Evolutionary conservation across 345 rosid genomes (phyloP).

Genomic region (Adansonia digitata): DNA sequence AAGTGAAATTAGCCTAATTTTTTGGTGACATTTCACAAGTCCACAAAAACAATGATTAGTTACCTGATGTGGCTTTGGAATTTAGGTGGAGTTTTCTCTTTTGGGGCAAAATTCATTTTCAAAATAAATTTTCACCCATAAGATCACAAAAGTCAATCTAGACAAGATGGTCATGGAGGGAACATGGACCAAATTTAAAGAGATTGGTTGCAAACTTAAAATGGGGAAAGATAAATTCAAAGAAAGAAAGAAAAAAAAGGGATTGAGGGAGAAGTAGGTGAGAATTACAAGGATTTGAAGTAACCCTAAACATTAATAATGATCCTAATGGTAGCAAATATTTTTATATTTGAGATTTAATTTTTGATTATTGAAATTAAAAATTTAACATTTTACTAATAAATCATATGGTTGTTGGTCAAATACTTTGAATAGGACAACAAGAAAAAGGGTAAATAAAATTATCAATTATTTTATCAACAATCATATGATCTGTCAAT

Average conservation of each 20-base stretch:
- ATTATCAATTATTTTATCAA: too few relatives aligned
- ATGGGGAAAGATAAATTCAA: neutral
- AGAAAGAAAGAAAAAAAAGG: too few relatives aligned
- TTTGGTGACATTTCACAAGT: slow-evolving; percentile 16
- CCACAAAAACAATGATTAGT: slow-evolving; percentile 20
- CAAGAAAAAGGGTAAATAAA: too few relatives aligned
- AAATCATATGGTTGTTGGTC: too few relatives aligned
- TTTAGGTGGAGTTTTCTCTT: neutral
- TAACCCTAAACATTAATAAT: neutral
- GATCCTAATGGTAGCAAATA: neutral
- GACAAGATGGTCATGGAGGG: slow-evolving; percentile 16
- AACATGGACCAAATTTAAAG: slow-evolving; percentile 6
- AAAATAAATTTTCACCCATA: neutral
- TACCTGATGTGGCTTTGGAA: slow-evolving; percentile 21
- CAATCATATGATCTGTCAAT: too few relatives aligned
- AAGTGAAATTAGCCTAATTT: neutral
- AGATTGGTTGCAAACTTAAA: neutral
- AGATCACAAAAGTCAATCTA: slow-evolving; percentile 26
- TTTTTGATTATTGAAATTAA: too few relatives aligned
- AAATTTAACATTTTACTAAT: too few relatives aligned
- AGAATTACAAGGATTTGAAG: neutral
- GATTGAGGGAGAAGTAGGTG: neutral
- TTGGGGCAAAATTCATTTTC: slow-evolving; percentile 1
- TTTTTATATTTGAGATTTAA: too few relatives aligned
- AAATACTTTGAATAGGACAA: too few relatives aligned